Evolutionary conservation across 2,329 filamentous ascomycete species (phyloP).

Genomic region (Talaromyces sp.): DNA sequence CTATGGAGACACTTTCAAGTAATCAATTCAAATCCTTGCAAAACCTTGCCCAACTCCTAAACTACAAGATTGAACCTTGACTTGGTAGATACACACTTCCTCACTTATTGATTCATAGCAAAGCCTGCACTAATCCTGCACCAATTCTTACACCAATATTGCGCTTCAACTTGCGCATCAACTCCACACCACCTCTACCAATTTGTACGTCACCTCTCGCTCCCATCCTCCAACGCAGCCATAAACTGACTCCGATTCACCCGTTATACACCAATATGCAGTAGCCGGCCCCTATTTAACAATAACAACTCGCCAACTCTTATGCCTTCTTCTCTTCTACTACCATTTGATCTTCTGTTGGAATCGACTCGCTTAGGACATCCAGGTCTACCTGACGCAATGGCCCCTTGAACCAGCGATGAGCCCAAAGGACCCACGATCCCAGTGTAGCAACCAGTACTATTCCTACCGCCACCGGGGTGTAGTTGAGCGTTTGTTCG

Average conservation of each 20-base stretch:
- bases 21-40: too few relatives aligned
- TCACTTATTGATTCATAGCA: neutral
- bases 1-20: too few relatives aligned
- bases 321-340: neutral
- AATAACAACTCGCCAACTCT: neutral
- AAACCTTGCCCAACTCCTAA: too few relatives aligned
- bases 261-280: neutral
- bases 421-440: conserved; percentile 14
- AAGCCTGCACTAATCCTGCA: neutral
- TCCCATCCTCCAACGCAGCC: neutral
- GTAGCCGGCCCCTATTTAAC: neutral
- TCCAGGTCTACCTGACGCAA: conserved; percentile 10
- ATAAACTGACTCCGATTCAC: neutral
- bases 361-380: neutral
- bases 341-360: neutral
- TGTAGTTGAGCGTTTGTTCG: conserved; percentile 14
- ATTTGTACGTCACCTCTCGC: neutral
- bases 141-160: neutral
- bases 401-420: conserved; percentile 15
- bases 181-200: neutral
- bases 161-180: too few relatives aligned
- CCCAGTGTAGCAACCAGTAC: conserved; percentile 6
- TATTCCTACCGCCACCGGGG: conserved; percentile 14
- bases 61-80: too few relatives aligned
- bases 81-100: neutral